phyloP scores from a whole-genome alignment of 179 eudicot genomes.

The Silene vulgaris region DNA sequence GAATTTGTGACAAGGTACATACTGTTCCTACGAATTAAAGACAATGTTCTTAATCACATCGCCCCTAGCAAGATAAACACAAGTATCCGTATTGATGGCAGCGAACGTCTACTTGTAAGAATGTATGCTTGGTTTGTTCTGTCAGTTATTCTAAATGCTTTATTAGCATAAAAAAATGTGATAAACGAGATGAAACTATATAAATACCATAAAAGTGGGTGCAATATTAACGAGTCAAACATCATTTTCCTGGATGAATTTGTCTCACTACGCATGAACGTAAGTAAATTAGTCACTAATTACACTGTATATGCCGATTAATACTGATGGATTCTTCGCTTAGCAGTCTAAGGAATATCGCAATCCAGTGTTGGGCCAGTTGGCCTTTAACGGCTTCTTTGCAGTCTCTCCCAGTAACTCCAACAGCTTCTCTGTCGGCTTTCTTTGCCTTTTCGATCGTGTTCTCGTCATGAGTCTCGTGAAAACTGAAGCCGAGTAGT shows the following conservation, averaged over 20 bases:
- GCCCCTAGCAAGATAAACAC: conserved; percentile 48
- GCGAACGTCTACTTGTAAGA: too few relatives aligned
- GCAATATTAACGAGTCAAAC: too few relatives aligned
- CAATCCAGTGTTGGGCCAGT: conserved; percentile 34
- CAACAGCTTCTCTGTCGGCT: conserved; percentile 71
- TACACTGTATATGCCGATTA: background rate
- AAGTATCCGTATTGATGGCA: too few relatives aligned
- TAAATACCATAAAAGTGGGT: too few relatives aligned
- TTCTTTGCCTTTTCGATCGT: conserved; percentile 56
- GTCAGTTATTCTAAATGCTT: too few relatives aligned
- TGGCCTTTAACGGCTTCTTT: conserved; percentile 32
- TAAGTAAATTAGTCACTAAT: conserved; percentile 17
- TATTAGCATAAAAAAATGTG: too few relatives aligned
- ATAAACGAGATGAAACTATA: too few relatives aligned
- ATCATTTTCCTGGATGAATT: too few relatives aligned
- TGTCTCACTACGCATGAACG: background rate
- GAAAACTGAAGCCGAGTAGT: conserved; percentile 48
- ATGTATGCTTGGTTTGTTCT: too few relatives aligned
- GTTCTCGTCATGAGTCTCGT: conserved; percentile 28
- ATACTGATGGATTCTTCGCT: background rate
- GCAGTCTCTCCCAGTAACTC: conserved; percentile 57
- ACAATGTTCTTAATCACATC: conserved; percentile 70
- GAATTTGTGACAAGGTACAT: conserved; percentile 89
- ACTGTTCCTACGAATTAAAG: conserved; percentile 65
- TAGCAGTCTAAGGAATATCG: conserved; percentile 20